These are phyloP conservation scores for Suhomyces taliae DNA, from an alignment of 1,139 yeast species.

Conservation along the genomic window DNA sequence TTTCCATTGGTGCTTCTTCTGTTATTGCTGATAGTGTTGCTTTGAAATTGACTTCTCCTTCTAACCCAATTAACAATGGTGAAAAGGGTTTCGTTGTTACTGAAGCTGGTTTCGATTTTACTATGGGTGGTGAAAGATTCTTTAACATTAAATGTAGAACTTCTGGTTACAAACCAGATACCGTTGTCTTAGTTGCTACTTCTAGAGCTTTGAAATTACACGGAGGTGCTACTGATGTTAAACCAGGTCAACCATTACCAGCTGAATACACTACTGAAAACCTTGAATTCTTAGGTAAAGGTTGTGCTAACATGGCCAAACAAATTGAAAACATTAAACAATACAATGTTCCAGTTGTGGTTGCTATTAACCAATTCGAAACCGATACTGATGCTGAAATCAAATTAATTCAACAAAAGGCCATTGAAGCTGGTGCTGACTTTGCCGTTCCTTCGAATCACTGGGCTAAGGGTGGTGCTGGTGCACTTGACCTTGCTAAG, in stretches of 20 bases:
- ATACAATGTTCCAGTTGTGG: slow-evolving; percentile 76
- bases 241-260: slow-evolving; percentile 77
- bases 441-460: slow-evolving; percentile 76
- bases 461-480: slow-evolving; percentile 81
- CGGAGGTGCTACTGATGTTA: slow-evolving; percentile 84
- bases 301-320: slow-evolving; percentile 72
- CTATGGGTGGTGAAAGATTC: slow-evolving; percentile 88
- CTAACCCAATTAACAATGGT: slow-evolving; percentile 45
- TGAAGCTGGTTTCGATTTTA: slow-evolving; percentile 84
- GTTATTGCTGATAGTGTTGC: slow-evolving; percentile 96
- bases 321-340: slow-evolving; percentile 70
- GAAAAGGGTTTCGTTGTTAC: slow-evolving; percentile 70
- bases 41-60: slow-evolving; percentile 66
- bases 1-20: slow-evolving; percentile 94
- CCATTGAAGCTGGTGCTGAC: slow-evolving; percentile 70
- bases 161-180: slow-evolving; percentile 69
- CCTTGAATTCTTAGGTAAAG: slow-evolving; percentile 60
- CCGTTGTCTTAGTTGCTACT: slow-evolving; percentile 77
- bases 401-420: slow-evolving; percentile 60
- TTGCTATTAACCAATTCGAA: slow-evolving; percentile 74
- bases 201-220: slow-evolving; percentile 77
- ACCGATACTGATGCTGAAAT: slow-evolving; percentile 71
- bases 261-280: slow-evolving; percentile 66
- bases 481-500: slow-evolving; percentile 67
- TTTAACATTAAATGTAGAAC: slow-evolving; percentile 78